Percentiles rank a stretch among this genome's conserved stretches.
phyloP scores from a whole-genome alignment of 805 yeast species.

The Saccharomycopsis synnaedendra region DNA sequence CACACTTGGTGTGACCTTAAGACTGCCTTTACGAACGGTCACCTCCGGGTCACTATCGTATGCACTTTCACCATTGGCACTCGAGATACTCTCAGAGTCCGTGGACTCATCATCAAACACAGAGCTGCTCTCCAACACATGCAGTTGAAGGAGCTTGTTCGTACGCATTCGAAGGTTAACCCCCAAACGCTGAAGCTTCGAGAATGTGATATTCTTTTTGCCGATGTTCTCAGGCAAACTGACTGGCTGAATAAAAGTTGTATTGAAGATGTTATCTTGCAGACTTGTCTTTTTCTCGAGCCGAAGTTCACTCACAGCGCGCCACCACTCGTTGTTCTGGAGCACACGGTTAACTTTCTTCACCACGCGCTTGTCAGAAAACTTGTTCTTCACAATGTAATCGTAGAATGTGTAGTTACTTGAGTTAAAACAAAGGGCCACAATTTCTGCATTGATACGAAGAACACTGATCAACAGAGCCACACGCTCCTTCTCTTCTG shows the following conservation, averaged over 20 bases:
- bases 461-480: conserved; percentile 55
- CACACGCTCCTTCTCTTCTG: conserved; percentile 58
- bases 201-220: conserved; percentile 23
- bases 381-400: conserved; percentile 51
- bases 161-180: conserved; percentile 72
- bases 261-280: background rate
- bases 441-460: conserved; percentile 74
- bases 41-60: conserved; percentile 16
- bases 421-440: conserved; percentile 58
- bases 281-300: conserved; percentile 12
- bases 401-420: conserved; percentile 53
- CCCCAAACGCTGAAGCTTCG: conserved; percentile 67
- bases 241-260: background rate
- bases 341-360: conserved; percentile 41
- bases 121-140: conserved; percentile 15
- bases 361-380: conserved; percentile 20
- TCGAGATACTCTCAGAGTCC: conserved; percentile 21
- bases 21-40: background rate
- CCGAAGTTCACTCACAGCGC: conserved; percentile 50
- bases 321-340: conserved; percentile 80
- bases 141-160: conserved; percentile 31
- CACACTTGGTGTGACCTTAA: background rate
- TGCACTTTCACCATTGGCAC: conserved; percentile 1
- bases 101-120: conserved; percentile 23
- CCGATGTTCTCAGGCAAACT: background rate